Evolutionary conservation across 345 rosid species (phyloP).

Genomic region (Hibiscus tridactylites): DNA sequence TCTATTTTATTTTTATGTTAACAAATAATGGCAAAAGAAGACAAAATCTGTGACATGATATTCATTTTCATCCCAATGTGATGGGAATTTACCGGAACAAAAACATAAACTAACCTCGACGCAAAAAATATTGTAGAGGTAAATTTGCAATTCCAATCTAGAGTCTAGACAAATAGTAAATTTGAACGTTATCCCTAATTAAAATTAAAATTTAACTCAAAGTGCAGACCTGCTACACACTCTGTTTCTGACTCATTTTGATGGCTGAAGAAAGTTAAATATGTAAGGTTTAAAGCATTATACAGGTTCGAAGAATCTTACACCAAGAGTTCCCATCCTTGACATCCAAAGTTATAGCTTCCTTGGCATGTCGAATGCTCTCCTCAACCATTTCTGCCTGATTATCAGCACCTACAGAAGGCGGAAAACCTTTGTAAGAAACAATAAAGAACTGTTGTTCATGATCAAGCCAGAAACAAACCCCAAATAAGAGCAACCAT

Average conservation of each 20-base stretch:
- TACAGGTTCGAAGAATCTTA: constrained; percentile 23
- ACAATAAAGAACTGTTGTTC: not conserved
- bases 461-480: not conserved
- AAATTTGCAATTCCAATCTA: not conserved
- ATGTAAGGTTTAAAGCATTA: not conserved
- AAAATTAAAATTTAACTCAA: not conserved
- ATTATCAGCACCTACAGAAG: constrained; percentile 43
- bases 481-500: not conserved
- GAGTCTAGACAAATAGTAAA: not conserved
- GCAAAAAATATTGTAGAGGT: not conserved
- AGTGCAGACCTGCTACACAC: not conserved
- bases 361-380: constrained; percentile 68
- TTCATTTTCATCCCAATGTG: not conserved
- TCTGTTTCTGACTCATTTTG: not conserved
- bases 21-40: not conserved
- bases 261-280: not conserved
- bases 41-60: not conserved
- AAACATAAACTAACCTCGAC: not conserved
- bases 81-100: not conserved
- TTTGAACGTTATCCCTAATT: not conserved
- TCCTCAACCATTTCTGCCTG: constrained; percentile 46
- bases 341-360: constrained; percentile 64
- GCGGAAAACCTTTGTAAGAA: not conserved
- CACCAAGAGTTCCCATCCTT: constrained; percentile 81
- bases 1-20: not conserved